These are phyloP conservation scores for Penicillium nucicola DNA, from an alignment of 495 filamentous ascomycete species.

Conservation along the genomic window DNA sequence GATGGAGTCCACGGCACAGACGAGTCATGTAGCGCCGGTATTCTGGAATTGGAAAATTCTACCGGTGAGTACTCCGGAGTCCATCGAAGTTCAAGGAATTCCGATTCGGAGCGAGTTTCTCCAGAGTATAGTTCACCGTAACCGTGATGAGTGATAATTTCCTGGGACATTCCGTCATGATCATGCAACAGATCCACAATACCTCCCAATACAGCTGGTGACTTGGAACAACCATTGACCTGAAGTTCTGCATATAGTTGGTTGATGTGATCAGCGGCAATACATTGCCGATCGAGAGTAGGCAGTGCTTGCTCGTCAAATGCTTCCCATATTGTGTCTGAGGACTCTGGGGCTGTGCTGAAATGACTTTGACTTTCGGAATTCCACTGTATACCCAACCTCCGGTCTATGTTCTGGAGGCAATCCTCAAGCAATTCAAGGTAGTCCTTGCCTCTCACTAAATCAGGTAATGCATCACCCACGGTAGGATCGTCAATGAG, in stretches of 20 bases:
- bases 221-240: slow-evolving; percentile 33
- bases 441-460: slow-evolving; percentile 22
- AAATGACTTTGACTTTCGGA: slow-evolving; percentile 10
- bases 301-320: slow-evolving; percentile 26
- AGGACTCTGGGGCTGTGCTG: slow-evolving; percentile 3
- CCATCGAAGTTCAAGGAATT: slow-evolving; percentile 28
- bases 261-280: slow-evolving; percentile 23
- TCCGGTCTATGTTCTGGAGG: slow-evolving; percentile 25
- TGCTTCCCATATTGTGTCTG: slow-evolving; percentile 9
- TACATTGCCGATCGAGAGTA: slow-evolving; percentile 24
- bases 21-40: slow-evolving; percentile 7
- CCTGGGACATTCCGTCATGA: slow-evolving; percentile 19
- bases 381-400: slow-evolving; percentile 30
- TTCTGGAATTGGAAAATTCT: slow-evolving; percentile 18
- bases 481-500: slow-evolving; percentile 19
- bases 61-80: slow-evolving; percentile 29
- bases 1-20: slow-evolving; percentile 12
- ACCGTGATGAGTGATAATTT: slow-evolving; percentile 12
- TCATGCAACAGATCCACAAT: slow-evolving; percentile 34
- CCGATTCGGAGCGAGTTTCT: background rate
- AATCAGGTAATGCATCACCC: slow-evolving; percentile 13
- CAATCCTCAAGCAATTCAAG: slow-evolving; percentile 21
- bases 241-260: slow-evolving; percentile 30
- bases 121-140: background rate
- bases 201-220: slow-evolving; percentile 16